phyloP scores from a whole-genome alignment of 202 grass and related monocot genomes.

The Zoysia matrella region DNA sequence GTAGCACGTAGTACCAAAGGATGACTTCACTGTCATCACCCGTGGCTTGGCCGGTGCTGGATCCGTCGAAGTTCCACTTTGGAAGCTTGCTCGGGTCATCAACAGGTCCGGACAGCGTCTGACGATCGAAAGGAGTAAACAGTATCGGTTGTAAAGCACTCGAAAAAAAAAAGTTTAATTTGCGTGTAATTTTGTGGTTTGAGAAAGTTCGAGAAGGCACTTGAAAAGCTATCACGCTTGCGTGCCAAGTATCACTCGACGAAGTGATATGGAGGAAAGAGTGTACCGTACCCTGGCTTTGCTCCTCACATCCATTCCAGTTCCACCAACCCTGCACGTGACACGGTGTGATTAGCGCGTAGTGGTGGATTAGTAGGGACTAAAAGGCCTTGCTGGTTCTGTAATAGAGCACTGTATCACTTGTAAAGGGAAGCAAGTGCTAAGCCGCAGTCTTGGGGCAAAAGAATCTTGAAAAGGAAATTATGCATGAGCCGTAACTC shows the following conservation, averaged over 20 bases:
- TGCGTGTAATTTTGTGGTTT: not conserved
- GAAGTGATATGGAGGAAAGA: not conserved
- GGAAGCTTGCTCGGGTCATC: constrained; percentile 76
- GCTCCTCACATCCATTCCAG: constrained; percentile 94
- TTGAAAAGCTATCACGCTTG: constrained; percentile 7
- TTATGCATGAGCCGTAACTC: not conserved
- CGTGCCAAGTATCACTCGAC: not conserved
- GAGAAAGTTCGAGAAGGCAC: not conserved
- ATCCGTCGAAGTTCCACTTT: constrained; percentile 96
- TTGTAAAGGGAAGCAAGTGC: not conserved
- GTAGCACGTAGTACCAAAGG: constrained; percentile 51
- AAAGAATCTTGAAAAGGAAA: not conserved
- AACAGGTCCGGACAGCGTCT: constrained; percentile 89
- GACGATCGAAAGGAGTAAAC: constrained; percentile 2
- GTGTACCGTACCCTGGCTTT: constrained; percentile 71
- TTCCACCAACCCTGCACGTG: constrained; percentile 75
- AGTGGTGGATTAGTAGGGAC: constrained; percentile 5
- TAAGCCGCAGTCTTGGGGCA: not conserved
- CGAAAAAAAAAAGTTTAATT: not conserved
- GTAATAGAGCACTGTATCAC: no score
- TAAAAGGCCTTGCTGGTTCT: not conserved
- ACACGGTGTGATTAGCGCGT: not conserved
- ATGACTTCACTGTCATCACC: constrained; percentile 91
- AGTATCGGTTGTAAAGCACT: not conserved
- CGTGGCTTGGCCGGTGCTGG: constrained; percentile 82